Conservation (phyloP, 768 basidiomycete species). For the Psilocybe sp. region DNA sequence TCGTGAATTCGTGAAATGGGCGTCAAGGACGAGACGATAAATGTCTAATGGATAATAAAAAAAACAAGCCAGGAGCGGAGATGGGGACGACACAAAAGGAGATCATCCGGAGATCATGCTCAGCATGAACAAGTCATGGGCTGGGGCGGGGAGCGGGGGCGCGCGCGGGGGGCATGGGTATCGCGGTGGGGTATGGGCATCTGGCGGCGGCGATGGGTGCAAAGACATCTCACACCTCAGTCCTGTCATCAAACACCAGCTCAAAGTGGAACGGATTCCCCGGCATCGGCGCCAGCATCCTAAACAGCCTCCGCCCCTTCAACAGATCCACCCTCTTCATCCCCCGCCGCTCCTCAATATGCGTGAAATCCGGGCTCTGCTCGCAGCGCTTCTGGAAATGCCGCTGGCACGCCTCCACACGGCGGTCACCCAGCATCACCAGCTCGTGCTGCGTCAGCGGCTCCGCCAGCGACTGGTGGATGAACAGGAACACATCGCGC, state of each 20-base stretch:
- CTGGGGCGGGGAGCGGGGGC: too few species aligned
- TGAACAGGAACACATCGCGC: slow-evolving; percentile 57
- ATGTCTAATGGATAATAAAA: too few species aligned
- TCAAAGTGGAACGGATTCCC: slow-evolving; percentile 11
- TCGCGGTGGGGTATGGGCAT: too few species aligned
- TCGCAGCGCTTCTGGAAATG: slow-evolving; percentile 47
- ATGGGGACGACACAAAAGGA: too few species aligned
- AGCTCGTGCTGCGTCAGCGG: slow-evolving; percentile 44
- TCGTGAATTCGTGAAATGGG: too few species aligned
- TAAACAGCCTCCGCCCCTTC: slow-evolving; percentile 50
- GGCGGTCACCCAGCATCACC: slow-evolving; percentile 20
- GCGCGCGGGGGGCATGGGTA: too few species aligned
- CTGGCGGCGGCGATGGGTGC: too few species aligned
- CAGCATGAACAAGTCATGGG: too few species aligned
- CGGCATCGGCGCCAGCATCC: slow-evolving; percentile 38
- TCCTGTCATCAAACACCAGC: slow-evolving; percentile 15
- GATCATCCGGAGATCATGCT: too few species aligned
- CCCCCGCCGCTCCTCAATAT: slow-evolving; percentile 42
- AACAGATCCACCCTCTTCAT: slow-evolving; percentile 57
- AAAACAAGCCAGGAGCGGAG: too few species aligned
- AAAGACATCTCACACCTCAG: too few species aligned
- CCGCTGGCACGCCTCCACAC: slow-evolving; percentile 33
- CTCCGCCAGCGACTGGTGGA: slow-evolving; percentile 46
- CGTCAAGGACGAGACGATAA: too few species aligned
- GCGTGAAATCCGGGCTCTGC: slow-evolving; percentile 37